Percentiles rank a stretch among this genome's conserved stretches.
Evolutionary conservation across 2,329 filamentous ascomycete genomes (phyloP).

Genomic region (Nemania sp.): DNA sequence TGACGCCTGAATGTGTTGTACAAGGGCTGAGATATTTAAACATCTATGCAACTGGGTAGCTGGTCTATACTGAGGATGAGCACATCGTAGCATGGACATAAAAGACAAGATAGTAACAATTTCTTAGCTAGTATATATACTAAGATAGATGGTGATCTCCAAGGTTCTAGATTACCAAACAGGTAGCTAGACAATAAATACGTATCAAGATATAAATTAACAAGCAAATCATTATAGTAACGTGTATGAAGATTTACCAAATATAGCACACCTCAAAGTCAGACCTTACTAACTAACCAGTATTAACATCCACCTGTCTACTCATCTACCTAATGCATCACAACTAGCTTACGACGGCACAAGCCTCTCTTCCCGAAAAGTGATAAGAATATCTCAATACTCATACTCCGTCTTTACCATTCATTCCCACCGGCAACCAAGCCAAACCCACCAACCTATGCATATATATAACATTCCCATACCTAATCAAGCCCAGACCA

Average conservation of each 20-base stretch:
- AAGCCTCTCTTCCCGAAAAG: neutral
- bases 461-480: neutral
- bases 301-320: neutral
- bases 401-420: conserved; percentile 28
- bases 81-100: no score
- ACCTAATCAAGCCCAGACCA: conserved; percentile 78
- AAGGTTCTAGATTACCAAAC: no score
- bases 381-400: neutral
- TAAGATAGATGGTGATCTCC: no score
- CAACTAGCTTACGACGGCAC: neutral
- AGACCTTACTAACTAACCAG: neutral
- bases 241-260: neutral
- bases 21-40: neutral
- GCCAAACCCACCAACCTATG: neutral
- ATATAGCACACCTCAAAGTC: neutral
- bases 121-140: no score
- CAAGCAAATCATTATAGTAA: no score
- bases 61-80: no score
- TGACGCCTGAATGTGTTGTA: neutral
- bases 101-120: no score
- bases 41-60: neutral
- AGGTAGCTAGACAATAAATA: no score
- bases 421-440: neutral
- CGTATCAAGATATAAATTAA: no score
- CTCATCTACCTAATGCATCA: neutral